Base-by-base conservation (phyloP, 805 yeast genomes). In the Kodamaea kakaduensis region DNA sequence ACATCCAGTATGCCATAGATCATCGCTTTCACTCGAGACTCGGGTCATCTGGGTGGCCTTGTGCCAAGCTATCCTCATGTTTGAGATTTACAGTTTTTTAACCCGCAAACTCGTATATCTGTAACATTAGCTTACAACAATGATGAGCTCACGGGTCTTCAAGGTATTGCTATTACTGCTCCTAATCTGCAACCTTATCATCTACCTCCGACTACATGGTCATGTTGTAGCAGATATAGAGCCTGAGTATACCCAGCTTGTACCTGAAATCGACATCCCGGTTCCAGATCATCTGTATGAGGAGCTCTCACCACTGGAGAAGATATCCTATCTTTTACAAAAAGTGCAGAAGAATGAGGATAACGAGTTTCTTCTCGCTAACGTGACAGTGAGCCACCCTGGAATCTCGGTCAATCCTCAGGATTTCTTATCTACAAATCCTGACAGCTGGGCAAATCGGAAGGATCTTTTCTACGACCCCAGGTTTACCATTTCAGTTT, bases 241-340 rank as follows among this genome's bases (percentile, higher is more conserved):
- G 25, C 12, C 6, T 23, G 13, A 9, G 8, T 13, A 8, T 10
- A 7, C 8, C n/a, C 8, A 9, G 13, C 8, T 23, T 10, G 12
- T 9, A 23, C 25, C n/a, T n/a, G 29, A 13, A 14, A 47, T 52
- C n/a, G 58, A 56, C 28, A 57, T 51, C 32, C 45, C 45, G 29
- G 41, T 49, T 5, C 46, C 53, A 2, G 46, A 44, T n/a, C 36
- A 34, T 10, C 32, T 40, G 5, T 57, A 54, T 31, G 36, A 44
- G 7, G 42, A 41, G 9, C 40, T 56, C 9, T 41, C 34, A 5
- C 28, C 46, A 10, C 31, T 40, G 15, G 51, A 55, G 32, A 37
- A 34, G 23, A 19, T 40, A 8, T 21, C 41, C 4, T 28, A 28
- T 14, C 18, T 39, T 12, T 29, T 40, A 9, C 5, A 23, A 18